phyloP scores from a whole-genome alignment of 2,329 filamentous ascomycete species.

The Apiospora hydei region DNA sequence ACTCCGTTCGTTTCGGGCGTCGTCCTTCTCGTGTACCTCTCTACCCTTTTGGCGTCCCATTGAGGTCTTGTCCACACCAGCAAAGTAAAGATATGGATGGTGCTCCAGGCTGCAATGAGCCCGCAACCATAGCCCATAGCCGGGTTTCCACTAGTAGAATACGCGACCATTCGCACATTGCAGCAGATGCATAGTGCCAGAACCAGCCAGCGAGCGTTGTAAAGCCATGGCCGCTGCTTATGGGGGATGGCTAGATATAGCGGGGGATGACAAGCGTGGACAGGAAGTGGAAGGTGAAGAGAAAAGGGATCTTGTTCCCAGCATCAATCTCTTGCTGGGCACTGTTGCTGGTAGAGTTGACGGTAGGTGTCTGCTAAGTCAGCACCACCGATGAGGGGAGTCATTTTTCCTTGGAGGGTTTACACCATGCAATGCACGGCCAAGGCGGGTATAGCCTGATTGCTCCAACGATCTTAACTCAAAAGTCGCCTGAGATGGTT shows the following conservation, averaged over 20 bases:
- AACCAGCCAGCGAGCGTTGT: conserved; percentile 58
- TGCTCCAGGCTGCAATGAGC: conserved; percentile 57
- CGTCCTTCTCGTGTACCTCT: conserved; percentile 40
- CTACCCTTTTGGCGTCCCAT: conserved; percentile 60
- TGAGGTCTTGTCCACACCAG: conserved; percentile 64
- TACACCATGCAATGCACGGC: background rate
- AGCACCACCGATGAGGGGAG: conserved; percentile 13
- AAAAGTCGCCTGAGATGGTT: conserved; percentile 4
- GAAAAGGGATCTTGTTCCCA: conserved; percentile 53
- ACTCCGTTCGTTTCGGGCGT: conserved; percentile 6
- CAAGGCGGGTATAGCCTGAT: background rate
- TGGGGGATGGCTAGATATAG: conserved; percentile 66
- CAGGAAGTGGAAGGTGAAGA: conserved; percentile 60
- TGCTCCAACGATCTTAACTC: background rate
- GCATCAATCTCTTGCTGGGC: conserved; percentile 43
- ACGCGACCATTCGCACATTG: conserved; percentile 50
- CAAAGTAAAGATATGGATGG: conserved; percentile 56
- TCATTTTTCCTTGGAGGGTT: background rate
- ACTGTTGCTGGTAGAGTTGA: conserved; percentile 37
- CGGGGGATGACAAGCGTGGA: conserved; percentile 55
- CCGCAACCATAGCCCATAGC: conserved; percentile 59
- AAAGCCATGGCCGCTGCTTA: conserved; percentile 56
- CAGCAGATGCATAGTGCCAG: conserved; percentile 51
- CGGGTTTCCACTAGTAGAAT: conserved; percentile 59
- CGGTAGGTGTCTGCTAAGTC: conserved; percentile 39